These are phyloP conservation scores for Hemileia vastatrix DNA, from an alignment of 1,284 basidiomycete genomes.

Conservation along the genomic window DNA sequence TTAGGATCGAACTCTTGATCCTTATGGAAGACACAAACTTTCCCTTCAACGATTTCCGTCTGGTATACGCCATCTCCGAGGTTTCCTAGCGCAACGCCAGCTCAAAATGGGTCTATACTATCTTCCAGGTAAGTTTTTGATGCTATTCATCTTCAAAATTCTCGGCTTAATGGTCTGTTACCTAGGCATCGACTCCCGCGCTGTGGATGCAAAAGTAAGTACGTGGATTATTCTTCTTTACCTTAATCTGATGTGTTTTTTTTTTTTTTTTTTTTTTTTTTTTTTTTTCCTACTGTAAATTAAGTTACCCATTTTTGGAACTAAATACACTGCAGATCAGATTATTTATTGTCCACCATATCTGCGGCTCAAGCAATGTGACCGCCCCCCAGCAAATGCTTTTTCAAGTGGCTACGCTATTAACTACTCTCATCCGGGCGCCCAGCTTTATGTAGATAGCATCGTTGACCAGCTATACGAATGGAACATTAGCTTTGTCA, in stretches of 20 bases:
- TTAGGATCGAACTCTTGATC: slow-evolving; percentile 14
- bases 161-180: no score
- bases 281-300: no score
- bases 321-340: slow-evolving; percentile 19
- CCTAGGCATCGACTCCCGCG: no score
- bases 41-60: slow-evolving; percentile 3
- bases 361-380: neutral
- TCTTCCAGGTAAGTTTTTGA: slow-evolving; percentile 20
- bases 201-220: no score
- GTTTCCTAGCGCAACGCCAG: slow-evolving; percentile 1
- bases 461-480: slow-evolving; percentile 15
- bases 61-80: slow-evolving; percentile 1
- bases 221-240: no score
- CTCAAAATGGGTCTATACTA: slow-evolving; percentile 21
- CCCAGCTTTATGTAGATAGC: slow-evolving; percentile 18
- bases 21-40: slow-evolving; percentile 10
- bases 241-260: no score
- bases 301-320: slow-evolving; percentile 10
- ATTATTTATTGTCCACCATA: slow-evolving; percentile 15
- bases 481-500: slow-evolving; percentile 23
- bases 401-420: slow-evolving; percentile 15
- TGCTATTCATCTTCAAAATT: no score
- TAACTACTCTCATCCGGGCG: slow-evolving; percentile 21
- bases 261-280: no score
- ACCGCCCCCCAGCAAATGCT: slow-evolving; percentile 19